phyloP scores from a whole-genome alignment of 2,329 filamentous ascomycete species.

The Fusarium torreyae region DNA sequence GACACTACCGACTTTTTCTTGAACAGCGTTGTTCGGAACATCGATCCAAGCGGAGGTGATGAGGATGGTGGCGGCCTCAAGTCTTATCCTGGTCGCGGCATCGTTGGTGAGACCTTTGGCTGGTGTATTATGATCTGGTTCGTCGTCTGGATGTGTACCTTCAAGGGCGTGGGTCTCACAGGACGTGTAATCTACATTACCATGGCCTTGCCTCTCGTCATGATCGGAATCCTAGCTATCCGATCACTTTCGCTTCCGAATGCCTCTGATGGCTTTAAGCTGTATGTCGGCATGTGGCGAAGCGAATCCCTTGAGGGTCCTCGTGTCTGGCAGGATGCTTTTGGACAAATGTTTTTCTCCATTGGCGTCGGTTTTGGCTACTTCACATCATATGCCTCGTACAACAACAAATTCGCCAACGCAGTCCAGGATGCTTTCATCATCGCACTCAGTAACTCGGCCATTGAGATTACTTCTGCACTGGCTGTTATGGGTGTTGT shows the following conservation, averaged over 20 bases:
- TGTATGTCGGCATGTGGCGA: conserved; percentile 59
- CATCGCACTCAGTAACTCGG: conserved; percentile 66
- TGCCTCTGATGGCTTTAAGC: conserved; percentile 63
- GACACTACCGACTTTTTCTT: not conserved
- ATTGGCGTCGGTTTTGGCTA: conserved; percentile 69
- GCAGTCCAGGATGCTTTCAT: conserved; percentile 67
- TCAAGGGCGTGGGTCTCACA: conserved; percentile 68
- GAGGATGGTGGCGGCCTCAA: conserved; percentile 22
- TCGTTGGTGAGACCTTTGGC: conserved; percentile 67
- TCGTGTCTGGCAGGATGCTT: conserved; percentile 65
- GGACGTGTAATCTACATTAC: conserved; percentile 70
- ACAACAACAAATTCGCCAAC: conserved; percentile 68
- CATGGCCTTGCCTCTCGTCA: conserved; percentile 69
- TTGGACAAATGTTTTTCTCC: conserved; percentile 61
- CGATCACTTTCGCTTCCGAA: conserved; percentile 66
- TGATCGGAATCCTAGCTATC: conserved; percentile 66
- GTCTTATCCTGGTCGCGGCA: conserved; percentile 58
- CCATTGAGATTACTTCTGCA: conserved; percentile 64
- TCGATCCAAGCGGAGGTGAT: not conserved
- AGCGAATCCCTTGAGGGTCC: conserved; percentile 57
- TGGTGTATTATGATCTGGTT: conserved; percentile 71
- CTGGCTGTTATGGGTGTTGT: conserved; percentile 66
- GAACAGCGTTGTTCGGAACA: conserved; percentile 56
- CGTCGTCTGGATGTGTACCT: conserved; percentile 70
- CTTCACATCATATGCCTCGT: conserved; percentile 69